These are phyloP conservation scores for Aquilaria agallochum DNA, from an alignment of 441 rosid genomes.

Conservation along the genomic window DNA sequence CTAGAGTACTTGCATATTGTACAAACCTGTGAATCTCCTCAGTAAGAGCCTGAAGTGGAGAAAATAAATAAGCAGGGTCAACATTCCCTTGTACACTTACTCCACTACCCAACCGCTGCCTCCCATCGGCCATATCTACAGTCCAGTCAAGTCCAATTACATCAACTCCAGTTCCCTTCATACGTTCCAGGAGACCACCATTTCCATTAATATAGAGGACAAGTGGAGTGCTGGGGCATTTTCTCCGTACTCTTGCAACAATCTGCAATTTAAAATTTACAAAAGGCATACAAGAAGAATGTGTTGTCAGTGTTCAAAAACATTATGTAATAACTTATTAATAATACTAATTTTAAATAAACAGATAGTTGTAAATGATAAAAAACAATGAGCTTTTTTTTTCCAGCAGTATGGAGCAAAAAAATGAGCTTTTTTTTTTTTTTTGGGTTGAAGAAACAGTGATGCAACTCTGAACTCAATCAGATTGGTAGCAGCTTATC, in stretches of 20 bases:
- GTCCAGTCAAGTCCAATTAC: conserved; percentile 99
- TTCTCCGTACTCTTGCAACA: conserved; percentile 47
- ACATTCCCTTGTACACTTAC: conserved; percentile 87
- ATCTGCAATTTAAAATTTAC: conserved; percentile 39
- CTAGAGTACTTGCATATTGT: not conserved
- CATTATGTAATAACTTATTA: too few relatives aligned
- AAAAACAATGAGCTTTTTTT: too few relatives aligned
- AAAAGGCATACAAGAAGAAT: not conserved
- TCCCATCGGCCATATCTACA: conserved; percentile 92
- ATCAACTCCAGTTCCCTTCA: conserved; percentile 89
- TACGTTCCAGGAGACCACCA: conserved; percentile 89
- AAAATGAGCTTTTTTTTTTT: too few relatives aligned
- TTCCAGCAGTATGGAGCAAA: too few relatives aligned
- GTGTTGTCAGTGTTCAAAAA: not conserved
- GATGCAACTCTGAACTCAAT: too few relatives aligned
- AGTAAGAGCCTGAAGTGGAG: conserved; percentile 77
- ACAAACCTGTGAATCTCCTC: conserved; percentile 75
- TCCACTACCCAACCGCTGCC: conserved; percentile 64
- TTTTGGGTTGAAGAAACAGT: too few relatives aligned
- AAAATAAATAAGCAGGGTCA: conserved; percentile 84
- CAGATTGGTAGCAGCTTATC: too few relatives aligned
- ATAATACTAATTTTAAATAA: too few relatives aligned
- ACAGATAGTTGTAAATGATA: too few relatives aligned
- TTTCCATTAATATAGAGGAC: conserved; percentile 90
- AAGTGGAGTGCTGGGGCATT: conserved; percentile 76